phyloP scores from a whole-genome alignment of 208 protist species.

The Leishmania major region DNA sequence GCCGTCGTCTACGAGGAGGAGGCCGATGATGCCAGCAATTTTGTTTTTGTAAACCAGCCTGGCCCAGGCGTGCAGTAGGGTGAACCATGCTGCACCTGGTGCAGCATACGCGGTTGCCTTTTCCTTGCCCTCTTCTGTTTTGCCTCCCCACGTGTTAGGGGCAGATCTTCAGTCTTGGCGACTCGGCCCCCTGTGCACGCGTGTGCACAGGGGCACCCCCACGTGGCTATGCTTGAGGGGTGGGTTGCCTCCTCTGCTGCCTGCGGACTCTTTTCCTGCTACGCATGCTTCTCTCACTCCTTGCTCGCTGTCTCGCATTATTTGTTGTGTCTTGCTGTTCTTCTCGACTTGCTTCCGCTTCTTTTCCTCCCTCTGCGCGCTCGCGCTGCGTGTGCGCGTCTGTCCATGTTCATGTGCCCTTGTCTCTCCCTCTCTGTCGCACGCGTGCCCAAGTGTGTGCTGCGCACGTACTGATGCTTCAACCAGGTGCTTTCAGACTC shows the following conservation, averaged over 20 bases:
- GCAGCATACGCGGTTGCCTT: background rate
- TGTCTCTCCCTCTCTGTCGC: background rate
- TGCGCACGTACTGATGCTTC: background rate
- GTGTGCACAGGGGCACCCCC: background rate
- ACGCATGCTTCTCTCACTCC: background rate
- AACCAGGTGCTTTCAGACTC: background rate
- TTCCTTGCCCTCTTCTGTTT: background rate
- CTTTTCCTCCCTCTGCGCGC: background rate
- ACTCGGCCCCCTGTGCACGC: background rate
- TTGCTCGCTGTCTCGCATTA: background rate
- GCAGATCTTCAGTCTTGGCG: background rate
- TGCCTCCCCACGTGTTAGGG: background rate
- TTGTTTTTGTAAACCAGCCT: constrained; percentile 32
- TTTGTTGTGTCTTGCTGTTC: background rate
- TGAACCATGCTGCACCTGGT: background rate
- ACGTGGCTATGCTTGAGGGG: background rate
- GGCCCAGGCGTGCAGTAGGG: constrained; percentile 13
- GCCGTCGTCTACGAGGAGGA: constrained; percentile 26
- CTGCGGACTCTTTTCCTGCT: background rate
- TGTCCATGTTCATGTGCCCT: background rate
- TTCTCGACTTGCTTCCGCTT: too few species aligned
- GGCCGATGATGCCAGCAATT: constrained; percentile 17
- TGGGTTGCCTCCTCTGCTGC: background rate
- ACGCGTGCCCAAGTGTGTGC: background rate
- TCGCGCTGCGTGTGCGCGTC: background rate